phyloP scores from a whole-genome alignment of 768 basidiomycete species.

The Boletus sp. region DNA sequence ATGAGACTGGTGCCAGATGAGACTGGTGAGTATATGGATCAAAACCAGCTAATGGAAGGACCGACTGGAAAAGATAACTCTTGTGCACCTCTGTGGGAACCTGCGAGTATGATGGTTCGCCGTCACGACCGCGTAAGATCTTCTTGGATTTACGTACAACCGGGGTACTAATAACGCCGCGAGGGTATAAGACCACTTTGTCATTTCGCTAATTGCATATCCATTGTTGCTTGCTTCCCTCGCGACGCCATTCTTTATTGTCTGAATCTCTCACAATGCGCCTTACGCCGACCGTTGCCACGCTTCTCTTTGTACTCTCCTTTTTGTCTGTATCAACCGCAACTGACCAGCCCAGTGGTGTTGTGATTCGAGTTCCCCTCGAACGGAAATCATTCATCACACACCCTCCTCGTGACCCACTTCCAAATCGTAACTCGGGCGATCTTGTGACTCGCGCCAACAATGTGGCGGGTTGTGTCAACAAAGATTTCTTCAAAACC shows the following conservation, averaged over 20 bases:
- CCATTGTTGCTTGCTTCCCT: neutral
- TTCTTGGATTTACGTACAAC: conserved; percentile 1
- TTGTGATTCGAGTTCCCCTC: conserved; percentile 21
- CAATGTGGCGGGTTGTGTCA: conserved; percentile 1
- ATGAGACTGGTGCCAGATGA: neutral
- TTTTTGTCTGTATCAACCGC: conserved; percentile 12
- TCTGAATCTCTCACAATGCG: conserved; percentile 24
- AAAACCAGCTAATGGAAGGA: neutral
- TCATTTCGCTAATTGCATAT: no score
- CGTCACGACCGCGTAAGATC: neutral
- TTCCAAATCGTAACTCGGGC: neutral
- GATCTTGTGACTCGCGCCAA: neutral
- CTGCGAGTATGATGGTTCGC: neutral
- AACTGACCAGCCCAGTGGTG: neutral
- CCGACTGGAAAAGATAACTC: neutral
- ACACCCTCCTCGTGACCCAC: neutral
- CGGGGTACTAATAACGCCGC: neutral
- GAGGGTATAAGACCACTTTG: neutral
- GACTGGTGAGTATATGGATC: neutral
- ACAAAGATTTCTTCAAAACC: conserved; percentile 9
- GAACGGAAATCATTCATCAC: conserved; percentile 18
- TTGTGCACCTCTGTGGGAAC: neutral
- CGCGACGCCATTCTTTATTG: neutral
- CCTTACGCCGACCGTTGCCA: conserved; percentile 4
- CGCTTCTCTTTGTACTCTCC: conserved; percentile 15